Evolutionary conservation across 768 basidiomycete species (phyloP).

Genomic region (Tylopilus plumbeoviolaceoides): DNA sequence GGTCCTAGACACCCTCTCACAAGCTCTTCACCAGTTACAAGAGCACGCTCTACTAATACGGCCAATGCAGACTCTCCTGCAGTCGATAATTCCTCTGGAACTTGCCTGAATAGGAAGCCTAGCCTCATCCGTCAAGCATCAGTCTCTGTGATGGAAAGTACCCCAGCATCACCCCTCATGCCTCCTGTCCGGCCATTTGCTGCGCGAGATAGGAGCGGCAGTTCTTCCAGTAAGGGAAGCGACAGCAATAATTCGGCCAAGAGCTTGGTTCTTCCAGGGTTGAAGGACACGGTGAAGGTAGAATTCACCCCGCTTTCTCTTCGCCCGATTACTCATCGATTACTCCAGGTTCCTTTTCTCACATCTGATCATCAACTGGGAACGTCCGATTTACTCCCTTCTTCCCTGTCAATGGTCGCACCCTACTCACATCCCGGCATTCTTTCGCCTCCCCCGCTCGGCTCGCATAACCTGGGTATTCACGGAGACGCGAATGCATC

Average conservation of each 20-base stretch:
- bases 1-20: constrained; percentile 24
- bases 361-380: constrained; percentile 69
- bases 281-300: constrained; percentile 76
- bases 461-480: constrained; percentile 22
- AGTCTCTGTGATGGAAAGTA: constrained; percentile 51
- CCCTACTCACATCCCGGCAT: constrained; percentile 36
- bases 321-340: constrained; percentile 1
- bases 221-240: constrained; percentile 39
- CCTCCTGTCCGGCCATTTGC: constrained; percentile 47
- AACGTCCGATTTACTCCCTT: constrained; percentile 66
- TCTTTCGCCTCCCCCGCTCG: constrained; percentile 38
- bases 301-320: neutral
- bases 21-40: constrained; percentile 30
- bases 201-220: constrained; percentile 46
- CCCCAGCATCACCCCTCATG: constrained; percentile 33
- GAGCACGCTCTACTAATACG: constrained; percentile 34
- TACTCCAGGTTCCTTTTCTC: constrained; percentile 54
- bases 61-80: constrained; percentile 19
- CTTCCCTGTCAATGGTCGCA: constrained; percentile 56
- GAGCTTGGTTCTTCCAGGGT: constrained; percentile 46
- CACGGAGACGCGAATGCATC: constrained; percentile 35
- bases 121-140: constrained; percentile 49
- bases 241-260: constrained; percentile 27
- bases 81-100: constrained; percentile 7
- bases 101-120: constrained; percentile 28